Base-by-base conservation (phyloP, 148 eudicot species). In the Rhododendron mucronatum region DNA sequence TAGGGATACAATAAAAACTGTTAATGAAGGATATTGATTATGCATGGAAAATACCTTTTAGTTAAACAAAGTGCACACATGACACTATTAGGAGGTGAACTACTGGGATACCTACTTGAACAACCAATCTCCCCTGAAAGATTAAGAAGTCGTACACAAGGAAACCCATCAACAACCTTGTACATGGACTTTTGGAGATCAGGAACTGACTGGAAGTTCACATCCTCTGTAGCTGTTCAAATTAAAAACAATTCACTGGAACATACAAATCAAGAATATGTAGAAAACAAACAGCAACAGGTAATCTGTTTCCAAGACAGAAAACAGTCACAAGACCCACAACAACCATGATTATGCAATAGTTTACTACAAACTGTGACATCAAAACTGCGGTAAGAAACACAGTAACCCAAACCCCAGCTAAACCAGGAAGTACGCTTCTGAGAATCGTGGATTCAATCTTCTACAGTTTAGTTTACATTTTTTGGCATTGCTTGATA, bases 91-190 rank as follows among this genome's bases (percentile, higher is more conserved):
- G 35, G 51, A 84, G 47, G 45, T 33, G 39, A 77, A 81, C 82
- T 83, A 76, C 61, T 83, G 35, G 83, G 51, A 45, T 85, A 91
- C 97, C 89, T 89, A 97, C 99, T 97, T 84, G 99, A 92, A 86
- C 99, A 97, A 85, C 99, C 99, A 87, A 95, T 93, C 86, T 95
- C 98, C 89, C 98, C 99, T 15, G 95, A 92, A 81, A 95, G 88
- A 89, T 92, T 95, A 82, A 95, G 95, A 79, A 97, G 89, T 80
- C 99, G 92, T 28, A 97, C 99, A 88, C 99, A 97, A 86, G 99
- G 98, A 91, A 86, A 93, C 78, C 96, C 98, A 80, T 93, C 94
- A 88, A 97, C 77, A 77, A 85, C 89, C 45, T 73, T 90, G 90
- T 95, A 97, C 98, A 97, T 95, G 85, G 96, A 90, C 89, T 87